Evolutionary conservation across 768 basidiomycete genomes (phyloP), one percentile per base, ranked within the genome.

Genomic region (Lactarius tabidus): DNA sequence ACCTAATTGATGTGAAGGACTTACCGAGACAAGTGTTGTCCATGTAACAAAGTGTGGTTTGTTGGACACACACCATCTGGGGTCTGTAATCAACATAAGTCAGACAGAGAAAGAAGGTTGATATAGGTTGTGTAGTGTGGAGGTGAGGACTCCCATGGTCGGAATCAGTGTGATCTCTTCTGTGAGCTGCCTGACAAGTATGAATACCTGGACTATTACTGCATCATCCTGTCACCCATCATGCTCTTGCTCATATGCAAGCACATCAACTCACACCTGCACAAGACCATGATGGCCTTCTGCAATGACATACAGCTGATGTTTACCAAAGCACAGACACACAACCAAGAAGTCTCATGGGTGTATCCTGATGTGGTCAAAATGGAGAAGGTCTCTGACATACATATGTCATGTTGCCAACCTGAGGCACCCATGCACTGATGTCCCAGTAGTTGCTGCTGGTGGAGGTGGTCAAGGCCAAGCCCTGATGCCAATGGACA

Each of bases 341-440:
- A 93, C 80, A 98, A 98, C 74, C 88, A 90, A 75, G 93, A 96
- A 76, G 93, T 90, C 1, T 95, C 93, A 0, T 93, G 92, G 90
- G 94, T 97, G 41, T 96, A 95, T 76, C 81, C 90, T 66, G 93
- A 96, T 67, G 95, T 95, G 9, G 90, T 93, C 57, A 91, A 93
- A 78, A 93, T 95, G 90, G 90, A 96, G 77, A 91, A 90, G 73
- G 87, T 88, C 57, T 94, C 95, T 74, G 83, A 90, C 65, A 10
- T 93, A 88, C 71, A 82, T 85, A 51, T 83, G 83, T 39, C 76
- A 80, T 58, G 86, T 89, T 53, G 79, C 77, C 17, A 89, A 88
- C 26, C 86, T 84, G 48, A 89, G 88, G 52, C 79, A 92, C 28
- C 91, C 92, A 45, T 91, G 91, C 63, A 89, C 89, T 3, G 82